Base-by-base conservation (phyloP, 179 eudicot genomes). In the Beta corolliflora region DNA sequence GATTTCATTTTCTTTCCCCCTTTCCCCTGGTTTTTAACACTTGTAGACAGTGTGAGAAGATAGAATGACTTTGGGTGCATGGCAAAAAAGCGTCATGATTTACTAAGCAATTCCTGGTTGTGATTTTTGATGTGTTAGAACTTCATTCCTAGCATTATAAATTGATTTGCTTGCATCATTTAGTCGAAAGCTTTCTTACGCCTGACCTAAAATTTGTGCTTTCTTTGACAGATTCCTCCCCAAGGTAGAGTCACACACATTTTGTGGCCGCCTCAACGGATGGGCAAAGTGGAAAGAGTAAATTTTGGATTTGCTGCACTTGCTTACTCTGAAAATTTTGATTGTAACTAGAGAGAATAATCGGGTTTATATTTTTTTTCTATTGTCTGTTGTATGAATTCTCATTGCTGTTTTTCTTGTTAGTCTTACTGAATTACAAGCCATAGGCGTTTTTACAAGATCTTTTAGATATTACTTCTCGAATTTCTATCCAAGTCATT, bases 201-300 rank as follows among this genome's bases (percentile, higher is more conserved):
- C 63, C 76, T 77, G 65, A 81, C 66, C 77, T 73, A 19, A 73
- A 55, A 31, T 61, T 46, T 77, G 73, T n/a, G 58, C 45, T 77
- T 75, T 6, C 14, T 29, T 36, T 63, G 67, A 71, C 94, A 96
- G 99, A 84, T 96, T 80, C 99, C 99, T 46, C 82, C 94, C 16
- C 90, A 83, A 16, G 99, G 99, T 48, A 90, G 97, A 77, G 93
- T 88, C 50, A 92, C 93, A 10, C 97, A 92, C 83, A 77, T 91
- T 79, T 71, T 95, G 53, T 95, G 99, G 98, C 99, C 99, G 3
- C 99, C 98, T 80, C 89, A 91, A 21, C 90, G 98, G 79, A 81
- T 90, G 4, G 92, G 93, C 69, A 86, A 86, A 91, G 91, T 96
- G 19, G 83, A 87, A 60, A 79, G 85, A 64, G 79, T 70, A 46